A percentile compares a stretch with the other conserved stretches of the same genome.
Evolutionary conservation across 2,329 filamentous ascomycete species (phyloP).

Genomic region (Ambrosiella beaveri): DNA sequence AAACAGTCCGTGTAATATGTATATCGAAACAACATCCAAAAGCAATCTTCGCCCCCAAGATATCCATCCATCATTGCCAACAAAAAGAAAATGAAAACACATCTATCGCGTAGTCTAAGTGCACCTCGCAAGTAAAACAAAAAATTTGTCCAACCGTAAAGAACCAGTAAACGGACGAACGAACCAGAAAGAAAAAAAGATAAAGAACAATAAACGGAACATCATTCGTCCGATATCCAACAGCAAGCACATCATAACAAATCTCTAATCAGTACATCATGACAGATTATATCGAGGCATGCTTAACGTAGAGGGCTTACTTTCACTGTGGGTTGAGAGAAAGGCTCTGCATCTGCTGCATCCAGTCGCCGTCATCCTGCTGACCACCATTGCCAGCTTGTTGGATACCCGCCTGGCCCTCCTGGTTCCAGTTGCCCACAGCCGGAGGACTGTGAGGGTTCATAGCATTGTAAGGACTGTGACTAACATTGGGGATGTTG

Average conservation of each 20-base stretch:
- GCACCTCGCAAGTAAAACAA: constrained; percentile 1
- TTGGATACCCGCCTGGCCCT: background rate
- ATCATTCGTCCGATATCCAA: background rate
- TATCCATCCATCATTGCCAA: too few relatives aligned
- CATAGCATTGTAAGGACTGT: constrained; percentile 7
- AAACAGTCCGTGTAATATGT: too few relatives aligned
- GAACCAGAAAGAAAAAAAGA: constrained; percentile 6
- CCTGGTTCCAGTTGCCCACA: background rate
- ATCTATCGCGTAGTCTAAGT: constrained; percentile 5
- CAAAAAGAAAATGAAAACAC: background rate
- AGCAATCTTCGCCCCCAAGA: too few relatives aligned
- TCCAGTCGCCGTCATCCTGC: constrained; percentile 36
- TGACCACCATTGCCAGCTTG: constrained; percentile 1
- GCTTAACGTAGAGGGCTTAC: background rate
- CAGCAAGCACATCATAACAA: background rate
- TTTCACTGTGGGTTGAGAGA: constrained; percentile 47
- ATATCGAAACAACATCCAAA: too few relatives aligned
- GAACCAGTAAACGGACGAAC: background rate
- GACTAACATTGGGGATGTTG: constrained; percentile 5
- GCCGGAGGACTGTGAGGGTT: background rate
- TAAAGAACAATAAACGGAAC: constrained; percentile 2
- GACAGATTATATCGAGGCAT: background rate
- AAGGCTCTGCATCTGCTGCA: constrained; percentile 46
- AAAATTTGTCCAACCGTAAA: constrained; percentile 15
- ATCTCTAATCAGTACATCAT: background rate